phyloP scores from a whole-genome alignment of 352 stramenopile genomes.

The Lagenidium sp. region DNA sequence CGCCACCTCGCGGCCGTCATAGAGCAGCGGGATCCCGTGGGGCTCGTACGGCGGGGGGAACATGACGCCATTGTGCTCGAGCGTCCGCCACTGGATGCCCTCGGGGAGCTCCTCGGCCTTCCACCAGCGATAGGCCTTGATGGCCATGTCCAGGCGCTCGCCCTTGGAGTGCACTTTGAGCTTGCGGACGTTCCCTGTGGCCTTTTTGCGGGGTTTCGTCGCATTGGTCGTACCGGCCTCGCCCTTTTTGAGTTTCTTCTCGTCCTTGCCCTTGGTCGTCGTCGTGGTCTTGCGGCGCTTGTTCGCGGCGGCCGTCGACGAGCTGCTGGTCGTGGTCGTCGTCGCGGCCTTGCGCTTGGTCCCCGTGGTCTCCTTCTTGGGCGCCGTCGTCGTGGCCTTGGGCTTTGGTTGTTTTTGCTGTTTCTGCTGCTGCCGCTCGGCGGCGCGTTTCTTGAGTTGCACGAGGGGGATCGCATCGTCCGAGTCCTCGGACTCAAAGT shows the following conservation, averaged over 20 bases:
- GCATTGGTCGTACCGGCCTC: too few species aligned
- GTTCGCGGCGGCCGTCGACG: constrained; percentile 6
- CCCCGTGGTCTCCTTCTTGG: neutral
- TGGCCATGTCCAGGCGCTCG: constrained; percentile 94
- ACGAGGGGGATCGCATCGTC: constrained; percentile 76
- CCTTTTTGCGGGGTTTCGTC: constrained; percentile 37
- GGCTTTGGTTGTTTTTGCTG: too few species aligned
- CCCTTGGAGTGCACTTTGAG: constrained; percentile 92
- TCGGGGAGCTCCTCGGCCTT: constrained; percentile 91
- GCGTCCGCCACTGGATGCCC: constrained; percentile 96
- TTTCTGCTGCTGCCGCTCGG: neutral
- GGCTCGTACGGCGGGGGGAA: constrained; percentile 96
- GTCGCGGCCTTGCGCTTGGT: constrained; percentile 39
- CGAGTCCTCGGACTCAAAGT: too few species aligned
- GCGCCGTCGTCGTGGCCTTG: constrained; percentile 5
- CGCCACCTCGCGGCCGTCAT: constrained; percentile 90
- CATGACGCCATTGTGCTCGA: constrained; percentile 98
- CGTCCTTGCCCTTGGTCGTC: constrained; percentile 28
- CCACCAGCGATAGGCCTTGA: constrained; percentile 99
- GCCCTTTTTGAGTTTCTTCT: constrained; percentile 15
- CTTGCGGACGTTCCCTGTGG: constrained; percentile 49
- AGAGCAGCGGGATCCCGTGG: constrained; percentile 94
- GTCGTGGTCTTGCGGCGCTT: constrained; percentile 42
- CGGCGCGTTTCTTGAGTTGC: constrained; percentile 67
- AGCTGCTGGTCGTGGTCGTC: constrained; percentile 1